Percentiles rank a stretch among this genome's conserved stretches.
phyloP scores from a whole-genome alignment of 768 basidiomycete species.

The Amanita jacksonii region DNA sequence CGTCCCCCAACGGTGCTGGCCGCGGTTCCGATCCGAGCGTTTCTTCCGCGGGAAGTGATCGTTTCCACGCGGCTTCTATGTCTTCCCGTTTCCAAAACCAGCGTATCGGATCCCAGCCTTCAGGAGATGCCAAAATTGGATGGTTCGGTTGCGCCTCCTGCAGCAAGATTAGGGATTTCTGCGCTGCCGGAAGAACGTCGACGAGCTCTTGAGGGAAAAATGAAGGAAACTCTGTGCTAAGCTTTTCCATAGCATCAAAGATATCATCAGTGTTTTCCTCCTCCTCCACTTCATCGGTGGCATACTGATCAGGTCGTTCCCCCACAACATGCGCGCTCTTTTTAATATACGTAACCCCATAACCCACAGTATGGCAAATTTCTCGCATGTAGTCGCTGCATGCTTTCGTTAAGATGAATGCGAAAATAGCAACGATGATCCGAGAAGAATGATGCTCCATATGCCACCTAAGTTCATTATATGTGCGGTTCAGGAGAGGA shows the following conservation, averaged over 20 bases:
- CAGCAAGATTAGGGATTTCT: conserved; percentile 59
- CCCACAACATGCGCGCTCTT: conserved; percentile 17
- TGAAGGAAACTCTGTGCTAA: conserved; percentile 42
- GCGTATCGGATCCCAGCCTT: conserved; percentile 20
- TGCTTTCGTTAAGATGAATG: conserved; percentile 55
- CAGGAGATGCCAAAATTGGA: conserved; percentile 32
- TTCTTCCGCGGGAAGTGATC: conserved; percentile 7
- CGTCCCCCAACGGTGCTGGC: not conserved
- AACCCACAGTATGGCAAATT: conserved; percentile 54
- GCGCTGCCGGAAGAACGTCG: conserved; percentile 50
- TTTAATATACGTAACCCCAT: conserved; percentile 22
- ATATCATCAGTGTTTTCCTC: conserved; percentile 32
- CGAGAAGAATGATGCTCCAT: conserved; percentile 43
- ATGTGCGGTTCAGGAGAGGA: conserved; percentile 51
- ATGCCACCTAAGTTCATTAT: conserved; percentile 43
- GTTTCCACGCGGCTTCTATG: conserved; percentile 40
- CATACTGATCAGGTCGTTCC: conserved; percentile 20
- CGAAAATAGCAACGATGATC: conserved; percentile 43
- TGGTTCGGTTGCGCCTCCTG: conserved; percentile 58
- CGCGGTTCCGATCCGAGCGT: conserved; percentile 2
- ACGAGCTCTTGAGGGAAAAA: conserved; percentile 51
- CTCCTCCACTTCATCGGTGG: conserved; percentile 26
- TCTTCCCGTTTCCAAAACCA: conserved; percentile 62
- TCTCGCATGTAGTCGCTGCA: conserved; percentile 55
- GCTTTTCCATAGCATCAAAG: conserved; percentile 25